Base-by-base conservation (phyloP, 176 grass and related monocot species). In the Chrysopogon serrulatus region DNA sequence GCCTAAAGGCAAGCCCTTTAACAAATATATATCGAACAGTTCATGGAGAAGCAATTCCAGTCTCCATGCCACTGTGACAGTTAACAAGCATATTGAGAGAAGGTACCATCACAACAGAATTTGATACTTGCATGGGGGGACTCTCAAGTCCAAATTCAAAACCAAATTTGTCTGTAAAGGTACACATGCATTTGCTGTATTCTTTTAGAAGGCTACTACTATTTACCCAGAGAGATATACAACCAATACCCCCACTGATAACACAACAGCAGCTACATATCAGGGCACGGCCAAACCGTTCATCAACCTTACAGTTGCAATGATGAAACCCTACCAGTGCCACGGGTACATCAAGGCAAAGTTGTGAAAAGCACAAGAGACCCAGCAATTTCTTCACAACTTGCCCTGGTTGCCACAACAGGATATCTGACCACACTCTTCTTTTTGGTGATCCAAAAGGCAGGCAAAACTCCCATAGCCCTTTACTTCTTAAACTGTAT, bases 181-280 rank as follows among this genome's bases (percentile, higher is more conserved):
- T 79, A 63, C 15, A 79, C 49, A 68, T 27, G 68, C 18, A 83
- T 62, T 66, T 62, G 67, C 18, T 74, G 68, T 70, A 39, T 49
- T 73, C 65, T 40, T 86, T 79, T 32, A 31, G 45, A 16, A 10
- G 3, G 3, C 39, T 39, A 31, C 37, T 60, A 77, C 57, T 70
- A 76, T 81, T 51, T 86, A 86, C 79, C 42, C 31, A 23, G 31
- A 57, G 1, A 85, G 61, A 85, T 3, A 69, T 74, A 81, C 65
- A 54, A 69, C 13, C 42, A 37, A 68, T 53, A 51, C 63, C 59
- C 56, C 16, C 24, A 61, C 26, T 7, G 80, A 80, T 1, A 80
- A 31, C 44, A 86, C 73, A 90, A 59, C 84, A 74, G 0, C 23
- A 71, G 44, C 17, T 44, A 13, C 28, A 78, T 10, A 83, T 42